Evolutionary conservation across 352 stramenopile species (phyloP).

Genomic region (Peronospora destructor): DNA sequence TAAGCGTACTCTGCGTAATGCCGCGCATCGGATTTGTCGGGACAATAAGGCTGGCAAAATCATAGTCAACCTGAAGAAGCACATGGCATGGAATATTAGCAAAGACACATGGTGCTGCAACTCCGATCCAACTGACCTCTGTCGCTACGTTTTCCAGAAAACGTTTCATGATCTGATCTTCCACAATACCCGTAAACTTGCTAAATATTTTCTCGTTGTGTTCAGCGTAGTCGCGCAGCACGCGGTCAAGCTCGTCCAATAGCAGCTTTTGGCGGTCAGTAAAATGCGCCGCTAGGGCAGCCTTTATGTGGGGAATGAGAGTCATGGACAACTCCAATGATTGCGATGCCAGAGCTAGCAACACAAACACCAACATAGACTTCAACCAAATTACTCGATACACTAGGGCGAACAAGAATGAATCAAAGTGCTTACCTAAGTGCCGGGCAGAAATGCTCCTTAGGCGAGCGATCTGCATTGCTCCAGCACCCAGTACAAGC

Average conservation of each 20-base stretch:
- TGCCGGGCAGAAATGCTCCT: slow-evolving; percentile 96
- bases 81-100: slow-evolving; percentile 19
- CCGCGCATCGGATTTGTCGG: slow-evolving; percentile 86
- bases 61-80: slow-evolving; percentile 61
- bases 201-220: slow-evolving; percentile 96
- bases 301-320: slow-evolving; percentile 92
- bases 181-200: slow-evolving; percentile 97
- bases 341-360: slow-evolving; percentile 89
- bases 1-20: slow-evolving; percentile 90
- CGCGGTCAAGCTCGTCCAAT: slow-evolving; percentile 93
- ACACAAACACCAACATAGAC: slow-evolving; percentile 2
- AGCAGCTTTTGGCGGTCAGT: slow-evolving; percentile 93
- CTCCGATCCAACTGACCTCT: slow-evolving; percentile 29
- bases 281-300: slow-evolving; percentile 91
- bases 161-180: slow-evolving; percentile 93
- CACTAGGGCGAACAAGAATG: neutral
- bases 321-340: slow-evolving; percentile 91
- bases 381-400: slow-evolving; percentile 1
- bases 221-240: slow-evolving; percentile 91
- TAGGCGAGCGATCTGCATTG: slow-evolving; percentile 93
- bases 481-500: slow-evolving; percentile 92
- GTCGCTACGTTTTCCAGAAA: slow-evolving; percentile 73
- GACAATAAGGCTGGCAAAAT: slow-evolving; percentile 46
- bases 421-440: slow-evolving; percentile 45
- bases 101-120: slow-evolving; percentile 25